Base-by-base conservation (phyloP, 2,329 filamentous ascomycete genomes). In the Fusarium beomiforme region DNA sequence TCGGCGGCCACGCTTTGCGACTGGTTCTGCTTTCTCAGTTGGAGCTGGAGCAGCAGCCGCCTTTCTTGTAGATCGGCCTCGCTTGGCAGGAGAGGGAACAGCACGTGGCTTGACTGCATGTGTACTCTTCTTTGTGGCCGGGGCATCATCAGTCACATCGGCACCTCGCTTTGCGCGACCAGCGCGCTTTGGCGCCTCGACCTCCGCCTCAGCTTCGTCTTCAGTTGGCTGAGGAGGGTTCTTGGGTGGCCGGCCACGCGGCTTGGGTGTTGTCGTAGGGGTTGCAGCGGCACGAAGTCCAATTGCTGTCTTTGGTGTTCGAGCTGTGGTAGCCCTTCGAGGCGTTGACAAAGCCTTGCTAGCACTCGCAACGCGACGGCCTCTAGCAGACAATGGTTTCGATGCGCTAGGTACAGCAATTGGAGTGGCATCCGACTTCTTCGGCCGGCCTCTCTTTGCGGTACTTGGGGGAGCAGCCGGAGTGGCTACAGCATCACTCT, bases 211-310 rank as follows among this genome's bases (percentile, higher is more conserved):
- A 10, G 19, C 21, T 67, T 50, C 47, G 31, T 47, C 56, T 17
- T 54, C 11, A 9, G 50, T 44, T 37, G 54, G 23, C 21, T 72
- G 60, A 12, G 61, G 51, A 2, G 69, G 46, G 21, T 65, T 67
- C 53, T 75, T 76, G 14, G 72, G 71, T 16, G 74, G 74, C 5
- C 74, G 58, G 6, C 74, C 74, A 33, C 74, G 74, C 26, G 71
- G 67, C 63, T 51, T 76, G 17, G 74, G 74, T 9, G 73, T 74
- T 14, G 56, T 62, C 10, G 64, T 29, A 33, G 67, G 58, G 19
- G 67, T 65, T 14, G 46, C 41, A n/a, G 61, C 57, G 10, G 64
- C 53, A 23, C 41, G 33, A 14, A 65, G 53, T 29, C 65, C 64
- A 14, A 71, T 67, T 14, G 51, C 57, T 37, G 72, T 74, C 29